Evolutionary conservation across 192 early-diverging fungal species (phyloP), one percentile per base, ranked within the genome.

Genomic region (Coemansia javaensis): DNA sequence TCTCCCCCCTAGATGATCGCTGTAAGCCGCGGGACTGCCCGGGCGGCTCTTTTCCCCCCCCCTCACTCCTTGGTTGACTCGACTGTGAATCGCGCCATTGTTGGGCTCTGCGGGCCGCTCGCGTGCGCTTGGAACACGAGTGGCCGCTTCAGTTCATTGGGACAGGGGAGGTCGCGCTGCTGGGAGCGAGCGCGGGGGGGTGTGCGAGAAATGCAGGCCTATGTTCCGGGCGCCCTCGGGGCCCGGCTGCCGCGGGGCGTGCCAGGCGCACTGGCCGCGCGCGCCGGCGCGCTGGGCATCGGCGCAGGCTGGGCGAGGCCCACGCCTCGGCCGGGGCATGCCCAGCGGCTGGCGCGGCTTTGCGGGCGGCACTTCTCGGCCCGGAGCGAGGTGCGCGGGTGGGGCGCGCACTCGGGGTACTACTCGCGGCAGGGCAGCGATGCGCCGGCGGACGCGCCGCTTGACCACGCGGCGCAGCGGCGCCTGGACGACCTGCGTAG

Each of bases 311-410:
- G n/a, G n/a, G n/a, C n/a, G n/a, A n/a, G n/a, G n/a, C n/a, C n/a
- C n/a, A n/a, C n/a, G n/a, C n/a, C n/a, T n/a, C n/a, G n/a, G n/a
- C n/a, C n/a, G n/a, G n/a, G n/a, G n/a, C n/a, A n/a, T n/a, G n/a
- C n/a, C n/a, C n/a, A n/a, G n/a, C n/a, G n/a, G n/a, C n/a, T n/a
- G n/a, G n/a, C n/a, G n/a, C n/a, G n/a, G n/a, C n/a, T n/a, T n/a
- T n/a, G n/a, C n/a, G n/a, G n/a, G n/a, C 58, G 66, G 24, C 40
- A 30, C 25, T 65, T 73, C 42, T 66, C 70, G 16, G 61, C 63
- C 12, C 52, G 54, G 21, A 49, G 49, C 27, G 20, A 36, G 6
- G 50, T 58, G 2, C 22, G 35, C 10, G 53, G 70, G 10, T 73
- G 70, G 70, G 70, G 70, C 3, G 61, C 70, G 23, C 36, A 61